Conservation (phyloP, 148 eudicot species). For the Chenopodium formosanum region DNA sequence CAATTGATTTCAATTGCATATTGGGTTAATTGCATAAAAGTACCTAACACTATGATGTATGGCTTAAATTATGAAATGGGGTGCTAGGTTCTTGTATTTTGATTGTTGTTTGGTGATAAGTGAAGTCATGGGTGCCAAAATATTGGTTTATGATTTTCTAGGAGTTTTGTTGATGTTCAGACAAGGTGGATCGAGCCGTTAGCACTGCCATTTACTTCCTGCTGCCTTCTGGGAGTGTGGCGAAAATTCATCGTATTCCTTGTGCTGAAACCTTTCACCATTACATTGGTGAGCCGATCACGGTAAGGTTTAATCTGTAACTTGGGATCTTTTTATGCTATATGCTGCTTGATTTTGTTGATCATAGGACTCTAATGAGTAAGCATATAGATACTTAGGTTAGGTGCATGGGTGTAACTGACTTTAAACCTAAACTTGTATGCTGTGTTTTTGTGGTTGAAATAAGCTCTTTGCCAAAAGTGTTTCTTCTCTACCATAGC, state of each 20-base stretch:
- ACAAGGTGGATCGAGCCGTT: conserved; percentile 79
- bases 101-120: background rate
- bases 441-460: no score
- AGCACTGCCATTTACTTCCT: conserved; percentile 78
- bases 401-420: no score
- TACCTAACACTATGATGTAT: background rate
- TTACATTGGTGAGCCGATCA: conserved; percentile 72
- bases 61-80: background rate
- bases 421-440: no score
- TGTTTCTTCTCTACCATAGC: no score
- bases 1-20: background rate
- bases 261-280: conserved; percentile 82
- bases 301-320: conserved; percentile 33
- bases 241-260: conserved; percentile 78
- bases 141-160: background rate
- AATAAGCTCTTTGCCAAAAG: no score
- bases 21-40: background rate
- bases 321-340: background rate
- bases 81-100: background rate
- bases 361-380: background rate
- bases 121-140: background rate
- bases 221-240: conserved; percentile 71
- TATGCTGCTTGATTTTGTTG: background rate
- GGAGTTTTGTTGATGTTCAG: conserved; percentile 35
- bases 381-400: no score